phyloP scores from a whole-genome alignment of 2,329 filamentous ascomycete genomes.

The Madurella mycetomatis region DNA sequence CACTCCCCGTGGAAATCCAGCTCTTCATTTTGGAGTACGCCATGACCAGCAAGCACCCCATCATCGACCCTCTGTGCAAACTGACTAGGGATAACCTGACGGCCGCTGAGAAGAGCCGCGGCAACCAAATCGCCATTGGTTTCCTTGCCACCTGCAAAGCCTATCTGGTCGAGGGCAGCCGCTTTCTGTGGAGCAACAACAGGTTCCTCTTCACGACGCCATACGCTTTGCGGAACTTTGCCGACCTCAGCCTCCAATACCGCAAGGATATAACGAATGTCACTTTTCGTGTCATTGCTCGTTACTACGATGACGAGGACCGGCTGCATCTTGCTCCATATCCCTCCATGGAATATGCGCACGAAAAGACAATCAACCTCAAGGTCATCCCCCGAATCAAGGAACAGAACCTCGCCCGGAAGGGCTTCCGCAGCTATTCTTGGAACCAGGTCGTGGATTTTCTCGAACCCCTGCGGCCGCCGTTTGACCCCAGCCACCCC shows the following conservation, averaged over 20 bases:
- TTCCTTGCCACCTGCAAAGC: conserved; percentile 50
- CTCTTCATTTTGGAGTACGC: conserved; percentile 49
- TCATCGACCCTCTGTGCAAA: conserved; percentile 51
- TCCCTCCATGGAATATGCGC: conserved; percentile 37
- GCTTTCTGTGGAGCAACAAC: conserved; percentile 49
- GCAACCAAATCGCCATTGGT: conserved; percentile 49
- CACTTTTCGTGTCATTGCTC: conserved; percentile 50
- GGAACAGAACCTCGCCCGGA: conserved; percentile 44
- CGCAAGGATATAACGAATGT: conserved; percentile 43
- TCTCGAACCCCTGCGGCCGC: conserved; percentile 46
- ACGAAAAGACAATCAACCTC: conserved; percentile 36
- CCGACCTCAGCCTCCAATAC: conserved; percentile 39
- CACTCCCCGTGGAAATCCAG: conserved; percentile 50
- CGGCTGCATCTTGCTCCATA: conserved; percentile 33
- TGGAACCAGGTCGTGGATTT: conserved; percentile 54
- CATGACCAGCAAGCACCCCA: conserved; percentile 44
- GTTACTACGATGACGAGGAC: conserved; percentile 51
- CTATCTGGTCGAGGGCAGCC: conserved; percentile 46
- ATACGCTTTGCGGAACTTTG: conserved; percentile 45
- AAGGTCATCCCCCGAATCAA: conserved; percentile 40
- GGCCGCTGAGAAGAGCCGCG: conserved; percentile 38
- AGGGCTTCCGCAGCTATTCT: conserved; percentile 51
- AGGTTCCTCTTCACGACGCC: conserved; percentile 52
- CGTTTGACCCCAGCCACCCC: conserved; percentile 41
- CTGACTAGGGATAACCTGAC: conserved; percentile 42